Percentiles rank a stretch among this genome's conserved stretches.
Conservation (phyloP, 1,139 yeast species). For the Yamadazyma membranifaciens region DNA sequence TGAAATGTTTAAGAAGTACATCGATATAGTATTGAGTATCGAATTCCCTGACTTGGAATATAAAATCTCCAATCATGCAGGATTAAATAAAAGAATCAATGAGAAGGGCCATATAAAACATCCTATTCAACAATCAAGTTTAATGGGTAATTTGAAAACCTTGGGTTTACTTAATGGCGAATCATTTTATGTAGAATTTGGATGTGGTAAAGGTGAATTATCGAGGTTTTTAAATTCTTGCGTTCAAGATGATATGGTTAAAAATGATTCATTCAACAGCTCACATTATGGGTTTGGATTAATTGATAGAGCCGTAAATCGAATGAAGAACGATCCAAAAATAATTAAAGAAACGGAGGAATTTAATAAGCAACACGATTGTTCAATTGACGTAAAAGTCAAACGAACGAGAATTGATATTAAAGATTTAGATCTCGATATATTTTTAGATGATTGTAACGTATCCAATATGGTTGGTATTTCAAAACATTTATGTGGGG, state of each 20-base stretch:
- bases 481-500: conserved; percentile 90
- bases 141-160: conserved; percentile 65
- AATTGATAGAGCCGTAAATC: conserved; percentile 73
- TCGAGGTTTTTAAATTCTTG: conserved; percentile 65
- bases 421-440: conserved; percentile 62
- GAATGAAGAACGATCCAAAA: conserved; percentile 77
- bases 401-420: conserved; percentile 70
- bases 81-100: conserved; percentile 35
- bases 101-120: conserved; percentile 60
- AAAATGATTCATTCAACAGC: not conserved
- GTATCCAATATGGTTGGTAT: conserved; percentile 50
- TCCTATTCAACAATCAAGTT: conserved; percentile 76
- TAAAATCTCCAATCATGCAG: conserved; percentile 24
- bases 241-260: conserved; percentile 18
- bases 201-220: conserved; percentile 87
- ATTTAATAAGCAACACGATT: conserved; percentile 12
- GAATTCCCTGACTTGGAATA: conserved; percentile 13
- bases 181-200: conserved; percentile 67
- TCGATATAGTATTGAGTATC: conserved; percentile 4
- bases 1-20: conserved; percentile 23
- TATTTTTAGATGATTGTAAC: conserved; percentile 31
- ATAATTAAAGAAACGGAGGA: conserved; percentile 51
- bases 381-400: conserved; percentile 30
- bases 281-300: conserved; percentile 51
- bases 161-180: conserved; percentile 36